These are phyloP conservation scores for Knufia fluminis DNA, from an alignment of 2,329 filamentous ascomycete species.

Conservation along the genomic window DNA sequence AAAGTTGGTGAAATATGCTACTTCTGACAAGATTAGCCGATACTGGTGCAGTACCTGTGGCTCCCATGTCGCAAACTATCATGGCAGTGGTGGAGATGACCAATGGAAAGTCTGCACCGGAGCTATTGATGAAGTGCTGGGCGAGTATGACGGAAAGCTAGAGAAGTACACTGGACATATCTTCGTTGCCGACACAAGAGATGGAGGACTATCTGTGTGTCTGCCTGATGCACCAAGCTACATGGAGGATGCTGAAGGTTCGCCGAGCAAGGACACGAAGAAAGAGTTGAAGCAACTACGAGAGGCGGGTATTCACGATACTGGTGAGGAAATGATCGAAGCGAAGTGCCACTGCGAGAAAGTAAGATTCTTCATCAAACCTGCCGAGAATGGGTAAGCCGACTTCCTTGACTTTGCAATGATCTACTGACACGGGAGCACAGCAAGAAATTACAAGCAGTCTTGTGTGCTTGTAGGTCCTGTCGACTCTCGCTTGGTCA, in stretches of 20 bases:
- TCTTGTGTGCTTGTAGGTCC: not conserved
- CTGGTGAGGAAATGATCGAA: not conserved
- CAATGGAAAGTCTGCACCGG: constrained; percentile 22
- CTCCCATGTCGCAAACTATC: constrained; percentile 26
- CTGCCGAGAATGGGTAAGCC: constrained; percentile 6
- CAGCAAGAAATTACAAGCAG: not conserved
- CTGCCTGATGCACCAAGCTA: constrained; percentile 3
- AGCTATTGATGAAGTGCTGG: constrained; percentile 13
- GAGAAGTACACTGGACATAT: constrained; percentile 1
- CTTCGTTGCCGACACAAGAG: constrained; percentile 7
- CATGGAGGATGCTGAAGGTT: not conserved
- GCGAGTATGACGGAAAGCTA: not conserved
- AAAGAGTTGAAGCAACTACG: not conserved
- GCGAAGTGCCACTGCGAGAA: constrained; percentile 7
- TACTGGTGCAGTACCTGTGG: constrained; percentile 21
- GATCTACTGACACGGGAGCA: not conserved
- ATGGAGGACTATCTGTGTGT: constrained; percentile 5
- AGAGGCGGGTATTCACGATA: not conserved
- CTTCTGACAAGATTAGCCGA: constrained; percentile 32
- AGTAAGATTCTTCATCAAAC: constrained; percentile 4
- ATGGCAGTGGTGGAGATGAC: constrained; percentile 20
- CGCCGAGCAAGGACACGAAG: not conserved
- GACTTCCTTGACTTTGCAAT: not conserved
- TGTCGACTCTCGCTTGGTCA: constrained; percentile 4
- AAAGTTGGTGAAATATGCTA: constrained; percentile 35